Percentiles rank a stretch among this genome's conserved stretches.
Conservation (phyloP, 352 stramenopile genomes). For the Globisporangium recalcitrans region DNA sequence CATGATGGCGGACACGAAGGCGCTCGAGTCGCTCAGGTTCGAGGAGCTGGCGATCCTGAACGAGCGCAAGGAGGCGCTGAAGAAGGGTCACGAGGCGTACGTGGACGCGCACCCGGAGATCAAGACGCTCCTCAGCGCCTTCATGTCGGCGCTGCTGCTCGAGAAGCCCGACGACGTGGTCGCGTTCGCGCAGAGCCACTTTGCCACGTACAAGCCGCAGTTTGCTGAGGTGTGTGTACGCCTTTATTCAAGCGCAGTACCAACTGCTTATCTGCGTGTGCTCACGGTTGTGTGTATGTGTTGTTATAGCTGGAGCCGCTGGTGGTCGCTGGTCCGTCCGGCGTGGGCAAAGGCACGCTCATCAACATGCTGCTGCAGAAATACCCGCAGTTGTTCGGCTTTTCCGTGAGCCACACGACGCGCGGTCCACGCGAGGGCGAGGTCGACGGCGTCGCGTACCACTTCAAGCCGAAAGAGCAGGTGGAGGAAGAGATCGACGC, state of each 20-base stretch:
- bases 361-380: constrained; percentile 90
- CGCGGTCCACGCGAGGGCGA: constrained; percentile 91
- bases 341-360: constrained; percentile 95
- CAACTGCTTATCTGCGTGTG: background rate
- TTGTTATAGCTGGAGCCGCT: constrained; percentile 62
- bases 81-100: constrained; percentile 82
- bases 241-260: background rate
- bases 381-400: constrained; percentile 89
- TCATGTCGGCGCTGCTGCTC: constrained; percentile 83
- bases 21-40: constrained; percentile 69
- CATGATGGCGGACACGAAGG: constrained; percentile 36
- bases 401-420: constrained; percentile 98
- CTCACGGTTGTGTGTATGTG: background rate
- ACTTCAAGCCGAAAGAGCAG: constrained; percentile 92
- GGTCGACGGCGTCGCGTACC: constrained; percentile 95
- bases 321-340: constrained; percentile 88
- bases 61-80: constrained; percentile 81
- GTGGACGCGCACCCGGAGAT: constrained; percentile 85
- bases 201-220: constrained; percentile 63
- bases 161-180: constrained; percentile 85
- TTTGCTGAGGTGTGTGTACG: constrained; percentile 28
- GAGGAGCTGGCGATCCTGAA: constrained; percentile 84
- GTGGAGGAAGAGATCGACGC: constrained; percentile 93
- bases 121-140: constrained; percentile 84
- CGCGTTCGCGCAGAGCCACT: constrained; percentile 74